Percentiles rank a stretch among this genome's conserved stretches.
Evolutionary conservation across 371 early-diverging fungal species (phyloP).

Genomic region (Mucor saturninus): DNA sequence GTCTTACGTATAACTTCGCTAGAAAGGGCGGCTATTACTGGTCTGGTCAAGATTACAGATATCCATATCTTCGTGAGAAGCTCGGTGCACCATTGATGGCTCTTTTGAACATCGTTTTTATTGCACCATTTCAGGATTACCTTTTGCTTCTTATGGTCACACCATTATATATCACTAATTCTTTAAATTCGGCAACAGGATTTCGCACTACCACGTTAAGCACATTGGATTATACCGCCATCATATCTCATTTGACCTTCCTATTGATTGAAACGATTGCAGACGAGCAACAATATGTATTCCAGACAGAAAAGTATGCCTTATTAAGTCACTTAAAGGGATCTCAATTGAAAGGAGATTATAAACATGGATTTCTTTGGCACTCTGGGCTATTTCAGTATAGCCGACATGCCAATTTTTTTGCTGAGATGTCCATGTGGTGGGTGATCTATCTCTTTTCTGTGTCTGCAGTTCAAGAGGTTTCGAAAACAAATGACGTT

Average conservation of each 20-base stretch:
- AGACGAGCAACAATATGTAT: conserved; percentile 85
- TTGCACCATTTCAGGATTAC: conserved; percentile 73
- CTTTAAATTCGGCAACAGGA: conserved; percentile 1
- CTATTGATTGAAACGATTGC: conserved; percentile 70
- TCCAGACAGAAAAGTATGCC: conserved; percentile 72
- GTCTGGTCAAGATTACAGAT: conserved; percentile 79
- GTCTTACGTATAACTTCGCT: conserved; percentile 82
- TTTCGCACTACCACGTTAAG: conserved; percentile 10
- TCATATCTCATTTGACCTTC: conserved; percentile 47
- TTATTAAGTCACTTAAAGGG: conserved; percentile 37
- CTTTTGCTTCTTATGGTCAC: conserved; percentile 66
- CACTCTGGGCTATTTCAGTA: conserved; percentile 72
- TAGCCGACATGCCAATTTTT: conserved; percentile 86
- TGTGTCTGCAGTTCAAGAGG: conserved; percentile 45
- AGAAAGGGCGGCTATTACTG: conserved; percentile 81
- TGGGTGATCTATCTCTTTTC: conserved; percentile 68
- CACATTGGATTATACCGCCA: conserved; percentile 54
- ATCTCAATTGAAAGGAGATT: conserved; percentile 43
- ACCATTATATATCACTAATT: conserved; percentile 64
- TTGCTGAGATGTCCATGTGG: conserved; percentile 78
- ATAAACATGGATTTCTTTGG: conserved; percentile 72
- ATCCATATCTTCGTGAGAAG: conserved; percentile 55
- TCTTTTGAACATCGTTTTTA: conserved; percentile 76
- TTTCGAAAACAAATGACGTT: conserved; percentile 1
- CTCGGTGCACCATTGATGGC: conserved; percentile 64